Evolutionary conservation across 306 rosid species (phyloP), one percentile per base, ranked within the genome.

Genomic region (Boehmeria nivea): DNA sequence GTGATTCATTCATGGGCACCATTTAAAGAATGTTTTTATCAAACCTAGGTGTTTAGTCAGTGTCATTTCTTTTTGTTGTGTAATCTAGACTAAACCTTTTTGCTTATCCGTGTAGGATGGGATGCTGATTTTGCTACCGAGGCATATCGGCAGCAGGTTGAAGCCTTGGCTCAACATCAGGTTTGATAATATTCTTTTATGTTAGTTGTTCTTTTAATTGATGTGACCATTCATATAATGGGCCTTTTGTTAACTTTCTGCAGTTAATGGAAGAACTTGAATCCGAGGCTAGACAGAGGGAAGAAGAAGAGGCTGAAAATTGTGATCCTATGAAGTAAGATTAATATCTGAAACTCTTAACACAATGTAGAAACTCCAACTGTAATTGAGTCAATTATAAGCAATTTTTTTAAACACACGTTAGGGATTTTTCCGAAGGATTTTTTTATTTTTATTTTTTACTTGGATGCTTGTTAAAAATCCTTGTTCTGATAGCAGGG

Each of bases 141-240:
- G 77, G 99, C 99, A 56, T 91, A 91, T 81, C 78, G 99, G 14
- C 99, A 91, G 75, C 84, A 87, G 76, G 99, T 91, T 50, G 96
- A 91, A 81, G 84, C 93, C 70, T 69, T 91, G 77, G 83, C 96
- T 60, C 99, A 91, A 65, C 87, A 84, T 76, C 94, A 84, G 89
- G 99, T 87, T 64, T 26, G 73, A 60, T 46, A 54, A 51, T 64
- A 60, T 51, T 34, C 46, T 37, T 61, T n/a, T n/a, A 21, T 60
- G 61, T 44, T n/a, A 20, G 16, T 19, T 43, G 66, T 67, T 26
- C 40, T 46, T 16, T 33, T n/a, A n/a, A 45, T 43, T 11, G 25
- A 13, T 55, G 18, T 43, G 44, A 45, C 7, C 24, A 13, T 61
- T 57, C 28, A n/a, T 21, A 20, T 72, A 37, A 61, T 60, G 27